Evolutionary conservation across 805 yeast genomes (phyloP), one percentile per base, ranked within the genome.

Genomic region (Dipodascus geniculatus): DNA sequence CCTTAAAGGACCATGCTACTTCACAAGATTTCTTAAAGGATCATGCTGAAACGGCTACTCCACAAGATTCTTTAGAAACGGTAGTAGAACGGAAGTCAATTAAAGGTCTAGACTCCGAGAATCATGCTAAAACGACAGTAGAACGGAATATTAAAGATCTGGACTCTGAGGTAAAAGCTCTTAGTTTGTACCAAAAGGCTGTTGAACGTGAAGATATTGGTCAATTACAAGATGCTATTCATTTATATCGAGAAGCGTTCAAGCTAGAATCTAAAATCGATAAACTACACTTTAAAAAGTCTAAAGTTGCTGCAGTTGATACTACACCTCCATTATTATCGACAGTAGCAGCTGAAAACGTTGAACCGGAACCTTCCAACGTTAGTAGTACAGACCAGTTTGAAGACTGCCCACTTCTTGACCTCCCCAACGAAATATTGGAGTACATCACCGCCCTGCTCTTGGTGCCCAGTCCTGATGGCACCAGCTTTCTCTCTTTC

Each of bases 221-320:
- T 0, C 72, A 80, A 56, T 75, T 88, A 79, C 76, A 86, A n/a
- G 96, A 88, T 61, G 96, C 96, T 1, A 80, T 87, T 23, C 77
- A 72, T 50, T 76, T 70, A 58, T 89, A 89, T 67, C 72, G 95
- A 57, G 74, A 75, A 57, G 96, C 96, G 1, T 77, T 82, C 65
- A 80, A 76, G 60, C 66, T 81, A 53, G 60, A 76, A 58, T 72
- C 68, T 14, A 75, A 75, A 54, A 89, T 89, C 3, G 96, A 89
- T 63, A 69, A 76, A 50, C 66, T 78, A 22, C 87, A 87, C 65
- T 73, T 95, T 51, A 74, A 78, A 57, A 64, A 63, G 58, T 48
- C 31, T 20, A n/a, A 17, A 16, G 48, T 24, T n/a, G n/a, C n/a
- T n/a, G 16, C 42, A 23, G 48, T 23, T 19, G 22, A 31, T 33